Evolutionary conservation across 495 filamentous ascomycete genomes (phyloP).

Genomic region (Evansstolkia leycettana): DNA sequence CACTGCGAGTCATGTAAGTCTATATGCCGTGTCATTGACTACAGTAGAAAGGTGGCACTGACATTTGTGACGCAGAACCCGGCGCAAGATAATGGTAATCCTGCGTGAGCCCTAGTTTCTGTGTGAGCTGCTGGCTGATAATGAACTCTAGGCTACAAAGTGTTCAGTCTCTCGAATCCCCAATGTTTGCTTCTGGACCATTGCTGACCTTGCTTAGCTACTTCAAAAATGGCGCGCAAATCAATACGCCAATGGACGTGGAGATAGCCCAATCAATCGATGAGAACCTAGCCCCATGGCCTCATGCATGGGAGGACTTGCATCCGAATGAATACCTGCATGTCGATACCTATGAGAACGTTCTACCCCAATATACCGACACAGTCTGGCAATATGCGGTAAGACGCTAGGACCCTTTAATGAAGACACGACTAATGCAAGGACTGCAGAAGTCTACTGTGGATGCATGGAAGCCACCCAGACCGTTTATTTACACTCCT

Average conservation of each 20-base stretch:
- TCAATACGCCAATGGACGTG: constrained; percentile 51
- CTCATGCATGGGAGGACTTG: constrained; percentile 35
- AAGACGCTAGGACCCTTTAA: constrained; percentile 2
- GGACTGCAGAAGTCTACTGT: constrained; percentile 23
- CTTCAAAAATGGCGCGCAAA: constrained; percentile 58
- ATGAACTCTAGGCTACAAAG: constrained; percentile 49
- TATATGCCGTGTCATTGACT: neutral
- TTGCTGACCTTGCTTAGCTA: constrained; percentile 27
- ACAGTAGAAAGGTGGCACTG: neutral
- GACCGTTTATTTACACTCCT: constrained; percentile 53
- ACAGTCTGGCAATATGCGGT: constrained; percentile 29
- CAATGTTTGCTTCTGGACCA: neutral
- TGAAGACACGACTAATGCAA: constrained; percentile 4
- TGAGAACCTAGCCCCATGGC: constrained; percentile 42
- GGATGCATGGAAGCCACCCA: constrained; percentile 13
- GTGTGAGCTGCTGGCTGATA: constrained; percentile 4
- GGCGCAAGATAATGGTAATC: constrained; percentile 49
- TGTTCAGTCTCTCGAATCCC: constrained; percentile 22
- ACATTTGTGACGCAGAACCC: constrained; percentile 36
- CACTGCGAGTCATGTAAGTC: constrained; percentile 50
- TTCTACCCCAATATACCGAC: constrained; percentile 31
- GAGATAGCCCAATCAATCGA: constrained; percentile 50
- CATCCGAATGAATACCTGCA: constrained; percentile 30
- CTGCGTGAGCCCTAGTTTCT: neutral
- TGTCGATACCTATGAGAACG: constrained; percentile 24